phyloP scores from a whole-genome alignment of 2,329 filamentous ascomycete genomes.

The Ceratocystis papillata region DNA sequence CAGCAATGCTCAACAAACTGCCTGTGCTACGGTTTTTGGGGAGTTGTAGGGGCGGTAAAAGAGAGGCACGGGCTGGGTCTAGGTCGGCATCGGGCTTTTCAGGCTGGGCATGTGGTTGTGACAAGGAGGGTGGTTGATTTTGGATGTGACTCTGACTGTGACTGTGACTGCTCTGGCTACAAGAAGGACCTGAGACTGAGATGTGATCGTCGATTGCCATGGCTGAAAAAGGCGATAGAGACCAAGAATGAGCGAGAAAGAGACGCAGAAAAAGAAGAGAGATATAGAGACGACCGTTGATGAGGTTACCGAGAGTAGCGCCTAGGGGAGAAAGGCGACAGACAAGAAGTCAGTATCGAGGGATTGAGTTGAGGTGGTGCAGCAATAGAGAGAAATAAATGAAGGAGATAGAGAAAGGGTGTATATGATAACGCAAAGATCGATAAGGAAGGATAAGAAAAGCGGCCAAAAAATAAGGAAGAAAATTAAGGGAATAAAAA shows the following conservation, averaged over 20 bases:
- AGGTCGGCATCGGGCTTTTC: slow-evolving; percentile 7
- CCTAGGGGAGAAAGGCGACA: not conserved
- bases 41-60: slow-evolving; percentile 14
- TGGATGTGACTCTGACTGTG: not conserved
- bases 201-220: slow-evolving; percentile 9
- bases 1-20: slow-evolving; percentile 20
- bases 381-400: not conserved
- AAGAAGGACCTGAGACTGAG: not conserved
- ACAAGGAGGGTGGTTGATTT: not conserved
- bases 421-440: not conserved
- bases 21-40: slow-evolving; percentile 24
- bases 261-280: not conserved
- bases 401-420: not conserved
- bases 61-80: slow-evolving; percentile 1
- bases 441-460: not conserved
- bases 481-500: not conserved
- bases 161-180: not conserved
- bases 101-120: slow-evolving; percentile 12
- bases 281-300: not conserved
- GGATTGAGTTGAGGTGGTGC: not conserved
- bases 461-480: not conserved
- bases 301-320: too few species aligned
- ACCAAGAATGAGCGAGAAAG: not conserved
- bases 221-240: not conserved
- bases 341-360: not conserved